Base-by-base conservation (phyloP, 805 yeast genomes). In the Kodamaea fukazawae region DNA sequence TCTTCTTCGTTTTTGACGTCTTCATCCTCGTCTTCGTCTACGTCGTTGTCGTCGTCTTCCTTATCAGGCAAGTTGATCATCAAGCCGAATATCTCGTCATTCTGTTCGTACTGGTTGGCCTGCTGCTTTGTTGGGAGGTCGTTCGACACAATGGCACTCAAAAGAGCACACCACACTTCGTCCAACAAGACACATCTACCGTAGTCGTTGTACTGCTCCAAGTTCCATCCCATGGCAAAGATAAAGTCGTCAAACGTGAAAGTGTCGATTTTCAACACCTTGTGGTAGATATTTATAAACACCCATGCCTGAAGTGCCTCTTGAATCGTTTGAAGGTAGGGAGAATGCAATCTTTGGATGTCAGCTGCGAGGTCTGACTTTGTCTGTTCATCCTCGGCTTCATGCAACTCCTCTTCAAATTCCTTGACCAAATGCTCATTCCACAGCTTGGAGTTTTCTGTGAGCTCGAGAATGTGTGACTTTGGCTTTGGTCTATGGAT, bases 221-320 rank as follows among this genome's bases (percentile, higher is more conserved):
- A 47, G 20, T 65, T 64, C 75, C 81, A 67, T 28, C 66, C 63
- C 62, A 83, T 56, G 8, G 78, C 81, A 40, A 77, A 76, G 6
- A 83, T 55, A 51, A 77, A 85, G 48, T 83, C 95, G 61, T 87
- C 96, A 63, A 84, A 86, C 0, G 91, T 81, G 50, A 86, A 81
- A 0, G 83, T 75, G 51, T 83, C 88, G n/a, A 88, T 61, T 4
- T 73, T 55, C 23, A 87, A 63, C 1, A 87, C 78, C 26, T 72
- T 71, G 48, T 79, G 77, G 57, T 81, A 87, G 36, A 85, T 72
- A 55, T 86, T 86, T 20, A 86, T 58, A 51, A 87, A 88, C 1
- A 77, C 67, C 95, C 95, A 88, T 3, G 75, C 58, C 50, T 86
- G 90, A 16, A 88, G 55, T 1, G 83, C 73, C 36, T 75, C 76